phyloP scores from a whole-genome alignment of 768 basidiomycete genomes.

The Suillus weaverae region DNA sequence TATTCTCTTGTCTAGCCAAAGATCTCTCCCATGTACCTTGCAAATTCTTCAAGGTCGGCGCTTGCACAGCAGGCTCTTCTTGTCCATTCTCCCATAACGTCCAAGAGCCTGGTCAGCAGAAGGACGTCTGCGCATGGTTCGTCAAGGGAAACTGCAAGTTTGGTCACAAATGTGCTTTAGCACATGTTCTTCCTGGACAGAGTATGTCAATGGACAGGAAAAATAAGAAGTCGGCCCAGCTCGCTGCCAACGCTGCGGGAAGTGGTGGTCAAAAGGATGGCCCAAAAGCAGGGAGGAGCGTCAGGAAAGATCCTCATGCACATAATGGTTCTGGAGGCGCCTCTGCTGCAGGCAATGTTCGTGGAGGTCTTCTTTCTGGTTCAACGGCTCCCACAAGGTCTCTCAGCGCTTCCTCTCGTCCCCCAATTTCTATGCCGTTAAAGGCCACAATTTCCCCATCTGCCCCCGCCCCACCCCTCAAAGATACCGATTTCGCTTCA shows the following conservation, averaged over 20 bases:
- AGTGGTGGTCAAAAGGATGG: conserved; percentile 33
- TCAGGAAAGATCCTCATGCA: conserved; percentile 37
- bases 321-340: conserved; percentile 16
- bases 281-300: conserved; percentile 34
- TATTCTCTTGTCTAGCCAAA: conserved; percentile 51
- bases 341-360: conserved; percentile 16
- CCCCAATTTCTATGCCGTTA: conserved; percentile 65
- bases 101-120: conserved; percentile 73
- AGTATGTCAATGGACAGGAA: conserved; percentile 94
- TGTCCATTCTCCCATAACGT: conserved; percentile 92
- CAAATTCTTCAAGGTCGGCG: conserved; percentile 94
- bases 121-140: conserved; percentile 86
- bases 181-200: conserved; percentile 93
- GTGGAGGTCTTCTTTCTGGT: conserved; percentile 41
- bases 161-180: conserved; percentile 84
- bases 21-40: conserved; percentile 96
- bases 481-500: conserved; percentile 72
- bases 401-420: conserved; percentile 45
- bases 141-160: conserved; percentile 92
- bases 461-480: conserved; percentile 75
- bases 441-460: conserved; percentile 75
- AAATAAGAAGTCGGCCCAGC: conserved; percentile 91
- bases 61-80: conserved; percentile 89
- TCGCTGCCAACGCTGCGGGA: conserved; percentile 47
- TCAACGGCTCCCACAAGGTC: conserved; percentile 69